phyloP scores from a whole-genome alignment of 169 alveolate genomes.

The Eimeria necatrix region DNA sequence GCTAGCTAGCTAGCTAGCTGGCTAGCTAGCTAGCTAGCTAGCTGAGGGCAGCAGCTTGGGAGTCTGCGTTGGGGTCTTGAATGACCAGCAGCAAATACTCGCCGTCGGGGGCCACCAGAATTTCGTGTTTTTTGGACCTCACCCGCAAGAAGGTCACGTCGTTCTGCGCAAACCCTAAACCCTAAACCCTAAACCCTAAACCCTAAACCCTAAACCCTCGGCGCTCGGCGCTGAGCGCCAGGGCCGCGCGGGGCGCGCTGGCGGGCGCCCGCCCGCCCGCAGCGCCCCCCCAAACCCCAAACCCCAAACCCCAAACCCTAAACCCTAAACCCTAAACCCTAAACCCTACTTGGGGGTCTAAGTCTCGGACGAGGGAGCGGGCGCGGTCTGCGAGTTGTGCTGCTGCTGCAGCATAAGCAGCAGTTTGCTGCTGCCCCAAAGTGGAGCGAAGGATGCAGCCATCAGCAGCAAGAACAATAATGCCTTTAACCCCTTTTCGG shows the following conservation, averaged over 20 bases:
- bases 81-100: conserved; percentile 96
- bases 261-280: conserved; percentile 45
- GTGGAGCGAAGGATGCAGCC: conserved; percentile 90
- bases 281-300: no score
- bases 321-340: no score
- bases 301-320: no score
- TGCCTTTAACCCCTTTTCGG: conserved; percentile 96
- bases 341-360: no score
- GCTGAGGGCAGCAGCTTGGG: conserved; percentile 81
- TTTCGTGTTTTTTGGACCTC: conserved; percentile 95
- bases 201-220: no score
- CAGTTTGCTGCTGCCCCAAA: no score
- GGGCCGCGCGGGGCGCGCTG: neutral
- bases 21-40: no score
- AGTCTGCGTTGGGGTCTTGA: conserved; percentile 94
- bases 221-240: neutral
- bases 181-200: no score
- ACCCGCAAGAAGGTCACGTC: conserved; percentile 95
- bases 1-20: no score
- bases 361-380: conserved; percentile 90
- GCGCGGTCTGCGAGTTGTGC: conserved; percentile 92
- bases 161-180: conserved; percentile 85
- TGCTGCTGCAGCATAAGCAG: conserved; percentile 88
- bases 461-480: conserved; percentile 92
- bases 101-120: conserved; percentile 97